Evolutionary conservation across 1,284 basidiomycete genomes (phyloP), one percentile per base, ranked within the genome.

Genomic region (Ceratobasidium papillatum): DNA sequence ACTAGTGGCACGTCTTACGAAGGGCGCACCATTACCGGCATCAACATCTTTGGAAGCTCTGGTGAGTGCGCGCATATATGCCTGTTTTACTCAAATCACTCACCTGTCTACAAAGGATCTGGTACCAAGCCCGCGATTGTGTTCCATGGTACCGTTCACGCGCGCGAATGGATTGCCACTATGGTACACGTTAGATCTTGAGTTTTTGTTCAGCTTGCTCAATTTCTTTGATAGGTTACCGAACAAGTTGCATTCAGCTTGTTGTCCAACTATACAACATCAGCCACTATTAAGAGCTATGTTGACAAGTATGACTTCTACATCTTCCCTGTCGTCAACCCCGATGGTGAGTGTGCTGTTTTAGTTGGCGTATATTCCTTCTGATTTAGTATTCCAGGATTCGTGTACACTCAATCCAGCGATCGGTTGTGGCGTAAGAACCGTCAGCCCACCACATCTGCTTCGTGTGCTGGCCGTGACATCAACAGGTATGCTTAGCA

Each of bases 221-320:
- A 58, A 34, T 8, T 22, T 9, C 7, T 25, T 22, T 56, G 56
- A 7, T 25, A 75, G 74, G 69, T 69, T 5, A 66, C 66, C 45
- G 74, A 75, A 27, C 69, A 71, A 25, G 64, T 75, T 36, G 74
- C 74, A 54, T 75, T 64, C 32, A 58, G 69, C 36, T 41, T 75
- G 2, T 25, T 75, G n/a, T 65, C 74, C 27, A 75, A 75, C 68
- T 75, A 75, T 27, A 62, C 66, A 3, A 75, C 68, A 22, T 75
- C 74, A 1, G 41, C 74, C 14, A 71, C 68, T 14, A 72, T 75
- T 68, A 75, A 75, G 56, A 62, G 66, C 25, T 75, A 75, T 34
- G 74, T 75, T n/a, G 74, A 75, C 47, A 75, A 75, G 36, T 75
- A 75, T 30, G 74, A 75, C 27, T 75, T 75, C 56, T 75, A 75